Percentiles rank a stretch among this genome's conserved stretches.
Evolutionary conservation across 352 stramenopile genomes (phyloP).

Genomic region (Phytophthora constricta): DNA sequence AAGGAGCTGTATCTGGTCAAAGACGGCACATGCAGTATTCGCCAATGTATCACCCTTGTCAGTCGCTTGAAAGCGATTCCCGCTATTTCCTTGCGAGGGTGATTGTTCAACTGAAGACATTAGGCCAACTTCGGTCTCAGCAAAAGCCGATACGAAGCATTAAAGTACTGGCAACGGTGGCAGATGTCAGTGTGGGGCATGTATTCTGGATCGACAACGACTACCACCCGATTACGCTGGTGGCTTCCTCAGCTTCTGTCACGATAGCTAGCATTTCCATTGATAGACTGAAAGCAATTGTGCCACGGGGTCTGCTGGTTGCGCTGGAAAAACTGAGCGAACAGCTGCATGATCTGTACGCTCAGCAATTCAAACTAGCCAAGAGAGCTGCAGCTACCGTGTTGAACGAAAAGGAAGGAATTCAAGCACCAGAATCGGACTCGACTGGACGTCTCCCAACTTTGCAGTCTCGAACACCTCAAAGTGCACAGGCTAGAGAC

Average conservation of each 20-base stretch:
- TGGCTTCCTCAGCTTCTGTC: constrained; percentile 53
- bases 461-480: constrained; percentile 8
- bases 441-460: constrained; percentile 22
- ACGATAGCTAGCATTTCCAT: constrained; percentile 52
- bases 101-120: background rate
- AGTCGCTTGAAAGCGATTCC: background rate
- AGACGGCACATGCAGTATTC: constrained; percentile 59
- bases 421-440: background rate
- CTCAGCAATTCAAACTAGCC: constrained; percentile 43
- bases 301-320: constrained; percentile 45
- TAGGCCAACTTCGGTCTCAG: constrained; percentile 1
- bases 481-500: constrained; percentile 1
- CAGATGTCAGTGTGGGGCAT: constrained; percentile 56
- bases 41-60: constrained; percentile 30
- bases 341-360: constrained; percentile 34
- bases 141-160: constrained; percentile 17
- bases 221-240: constrained; percentile 45
- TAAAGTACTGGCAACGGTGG: constrained; percentile 55
- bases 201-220: constrained; percentile 60
- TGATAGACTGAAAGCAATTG: constrained; percentile 53
- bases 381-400: constrained; percentile 47
- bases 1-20: constrained; percentile 57
- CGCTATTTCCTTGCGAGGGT: no score
- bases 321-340: constrained; percentile 34
- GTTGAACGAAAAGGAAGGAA: constrained; percentile 58